Base-by-base conservation (phyloP, 441 rosid genomes). In the Pelargonium citronellum region DNA sequence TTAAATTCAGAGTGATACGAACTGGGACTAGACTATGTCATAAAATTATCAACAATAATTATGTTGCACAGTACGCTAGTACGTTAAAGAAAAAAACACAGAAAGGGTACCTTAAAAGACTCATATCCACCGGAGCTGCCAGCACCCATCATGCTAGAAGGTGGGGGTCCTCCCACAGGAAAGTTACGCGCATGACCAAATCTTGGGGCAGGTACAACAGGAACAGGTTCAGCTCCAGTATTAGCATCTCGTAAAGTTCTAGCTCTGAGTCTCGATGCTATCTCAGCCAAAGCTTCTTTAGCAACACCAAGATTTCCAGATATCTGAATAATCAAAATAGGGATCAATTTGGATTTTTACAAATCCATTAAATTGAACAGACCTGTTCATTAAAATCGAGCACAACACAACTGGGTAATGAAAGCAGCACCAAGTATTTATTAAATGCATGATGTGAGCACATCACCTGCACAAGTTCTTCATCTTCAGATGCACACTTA, bases 391-490 rank as follows among this genome's bases (percentile, higher is more conserved):
- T 15, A 5, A 39, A 75, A 27, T 37, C 61, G 72, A 66, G 24
- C 12, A 16, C 41, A 61, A 70, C 3, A 41, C 41, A 61, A 70
- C 3, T 27, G 15, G 41, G 67, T 37, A 68, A 34, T 24, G 30
- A 58, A 1, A 44, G 39, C 8, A 53, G 41, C 12, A 12, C 41
- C 30, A 69, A 65, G 67, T 44, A 16, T 13, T 19, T 20, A 44
- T 57, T 9, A n/a, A 61, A 66, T 17, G 71, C 22, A 17, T 69
- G 63, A 60, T 67, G 30, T 34, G 62, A 74, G 62, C 57, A 57
- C 16, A 51, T 74, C 76, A 84, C 90, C 86, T 86, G 90, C 68
- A 87, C 86, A 77, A 87, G 85, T 77, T 86, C 90, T 67, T 87
- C 92, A 67, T 84, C 89, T 39, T 80, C 87, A 30, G 80, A 74